Evolutionary conservation across 768 basidiomycete species (phyloP), one percentile per base, ranked within the genome.

Genomic region (Cubamyces lactineus): DNA sequence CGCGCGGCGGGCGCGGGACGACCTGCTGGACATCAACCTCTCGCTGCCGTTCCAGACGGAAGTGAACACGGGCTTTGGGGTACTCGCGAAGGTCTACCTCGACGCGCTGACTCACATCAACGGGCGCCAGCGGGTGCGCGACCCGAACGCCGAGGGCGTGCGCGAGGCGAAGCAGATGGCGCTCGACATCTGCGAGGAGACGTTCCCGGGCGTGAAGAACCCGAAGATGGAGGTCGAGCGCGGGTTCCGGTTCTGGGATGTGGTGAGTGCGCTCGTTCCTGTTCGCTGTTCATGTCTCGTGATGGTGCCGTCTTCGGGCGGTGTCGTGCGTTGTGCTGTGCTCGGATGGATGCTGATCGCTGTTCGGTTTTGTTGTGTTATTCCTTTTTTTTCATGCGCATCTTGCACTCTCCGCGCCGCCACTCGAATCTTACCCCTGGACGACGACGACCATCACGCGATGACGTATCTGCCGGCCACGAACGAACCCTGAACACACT

Each of bases 161-260:
- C 82, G 77, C 70, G 87, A 92, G 67, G 91, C 88, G 50, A 98
- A 97, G 73, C 78, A 84, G 54, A 84, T 92, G 80, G 95, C 95
- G 49, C 82, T 98, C 45, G 91, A 90, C 65, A 88, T 96, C 67
- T 91, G 96, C 72, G 95, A 98, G 70, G 91, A 95, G 72, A 94
- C 92, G 58, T 98, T 98, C 82, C 84, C 89, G 19, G 94, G 92
- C 21, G 92, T 99, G 67, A 96, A 95, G 80, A 75, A 71, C 59
- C 93, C 96, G 3, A 86, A 88, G 76, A 78, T 79, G 63, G 96
- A 98, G 81, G 91, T 99, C 61, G 94, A 97, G 76, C 79, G 96
- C 52, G 96, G 96, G 6, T 98, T 99, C 82, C 82, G 96, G 70
- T 99, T 98, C 82, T 99, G 96, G 96, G 94, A 98, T 73, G 84